Evolutionary conservation across 805 yeast species (phyloP).

Genomic region (Wickerhamiella galacta): DNA sequence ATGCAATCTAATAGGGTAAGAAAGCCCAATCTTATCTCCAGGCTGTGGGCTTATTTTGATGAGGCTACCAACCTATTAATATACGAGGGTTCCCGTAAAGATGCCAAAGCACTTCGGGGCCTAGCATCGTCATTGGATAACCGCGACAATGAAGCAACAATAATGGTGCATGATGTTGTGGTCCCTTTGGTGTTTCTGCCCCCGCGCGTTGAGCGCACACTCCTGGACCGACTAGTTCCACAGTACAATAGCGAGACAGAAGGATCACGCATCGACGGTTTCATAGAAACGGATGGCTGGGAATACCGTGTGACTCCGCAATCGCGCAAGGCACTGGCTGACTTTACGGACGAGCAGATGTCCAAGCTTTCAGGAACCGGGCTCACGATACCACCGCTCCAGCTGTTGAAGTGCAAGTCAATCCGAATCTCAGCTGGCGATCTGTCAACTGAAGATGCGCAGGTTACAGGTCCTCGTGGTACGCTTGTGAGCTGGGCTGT

Average conservation of each 20-base stretch:
- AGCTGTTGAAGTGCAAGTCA: not conserved
- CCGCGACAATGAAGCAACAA: conserved; percentile 4
- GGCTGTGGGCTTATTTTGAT: conserved; percentile 9
- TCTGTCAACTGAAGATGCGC: conserved; percentile 1
- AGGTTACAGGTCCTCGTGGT: not conserved
- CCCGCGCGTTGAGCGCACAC: conserved; percentile 10
- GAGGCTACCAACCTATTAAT: conserved; percentile 7
- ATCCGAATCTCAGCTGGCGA: conserved; percentile 3
- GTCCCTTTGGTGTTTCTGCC: conserved; percentile 3
- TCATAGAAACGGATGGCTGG: not conserved
- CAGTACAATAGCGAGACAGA: not conserved
- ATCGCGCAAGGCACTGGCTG: conserved; percentile 3
- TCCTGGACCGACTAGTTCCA: conserved; percentile 7
- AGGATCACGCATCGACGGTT: not conserved
- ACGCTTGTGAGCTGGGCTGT: not conserved
- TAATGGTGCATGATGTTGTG: conserved; percentile 3
- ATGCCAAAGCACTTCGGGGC: conserved; percentile 5
- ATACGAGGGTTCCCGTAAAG: conserved; percentile 9
- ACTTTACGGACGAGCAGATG: not conserved
- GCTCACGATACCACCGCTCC: too few species aligned
- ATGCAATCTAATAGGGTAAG: conserved; percentile 2
- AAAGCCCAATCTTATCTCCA: conserved; percentile 8
- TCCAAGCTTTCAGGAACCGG: too few species aligned
- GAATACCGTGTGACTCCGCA: not conserved
- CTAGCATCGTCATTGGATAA: conserved; percentile 7